phyloP scores from a whole-genome alignment of 1,284 basidiomycete genomes.

The Moesziomyces sp. region DNA sequence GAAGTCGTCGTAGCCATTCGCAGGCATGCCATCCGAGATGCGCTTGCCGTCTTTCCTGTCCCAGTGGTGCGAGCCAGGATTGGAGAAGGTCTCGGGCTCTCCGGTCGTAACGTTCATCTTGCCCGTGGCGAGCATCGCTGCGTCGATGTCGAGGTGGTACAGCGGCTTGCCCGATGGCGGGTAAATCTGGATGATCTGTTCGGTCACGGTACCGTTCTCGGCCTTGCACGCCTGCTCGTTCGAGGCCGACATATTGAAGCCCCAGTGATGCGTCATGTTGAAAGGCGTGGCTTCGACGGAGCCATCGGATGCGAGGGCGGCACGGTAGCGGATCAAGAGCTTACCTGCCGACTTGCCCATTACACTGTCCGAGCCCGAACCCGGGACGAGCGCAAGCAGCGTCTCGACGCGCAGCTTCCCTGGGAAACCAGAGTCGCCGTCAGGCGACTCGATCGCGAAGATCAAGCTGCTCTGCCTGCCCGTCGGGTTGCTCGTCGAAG shows the following conservation, averaged over 20 bases:
- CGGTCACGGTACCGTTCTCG: slow-evolving; percentile 38
- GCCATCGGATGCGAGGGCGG: slow-evolving; percentile 37
- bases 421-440: slow-evolving; percentile 59
- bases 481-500: slow-evolving; percentile 27
- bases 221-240: slow-evolving; percentile 23
- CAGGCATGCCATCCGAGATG: slow-evolving; percentile 32
- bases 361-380: slow-evolving; percentile 14
- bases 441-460: slow-evolving; percentile 54
- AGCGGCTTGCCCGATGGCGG: slow-evolving; percentile 25
- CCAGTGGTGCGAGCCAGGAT: slow-evolving; percentile 47
- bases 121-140: slow-evolving; percentile 47
- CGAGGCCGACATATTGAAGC: slow-evolving; percentile 57
- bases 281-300: slow-evolving; percentile 56
- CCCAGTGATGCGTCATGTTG: slow-evolving; percentile 66
- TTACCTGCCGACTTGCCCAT: slow-evolving; percentile 45
- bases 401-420: slow-evolving; percentile 57
- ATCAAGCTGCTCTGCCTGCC: slow-evolving; percentile 35
- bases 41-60: slow-evolving; percentile 33
- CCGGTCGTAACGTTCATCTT: slow-evolving; percentile 19
- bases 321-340: slow-evolving; percentile 57
- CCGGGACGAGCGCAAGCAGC: slow-evolving; percentile 41
- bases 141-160: slow-evolving; percentile 52
- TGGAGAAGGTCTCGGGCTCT: slow-evolving; percentile 27
- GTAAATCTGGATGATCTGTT: slow-evolving; percentile 53
- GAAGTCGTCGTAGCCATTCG: slow-evolving; percentile 59